Conservation (phyloP, 73 alveolate genomes). For the Stentor roeselii region DNA sequence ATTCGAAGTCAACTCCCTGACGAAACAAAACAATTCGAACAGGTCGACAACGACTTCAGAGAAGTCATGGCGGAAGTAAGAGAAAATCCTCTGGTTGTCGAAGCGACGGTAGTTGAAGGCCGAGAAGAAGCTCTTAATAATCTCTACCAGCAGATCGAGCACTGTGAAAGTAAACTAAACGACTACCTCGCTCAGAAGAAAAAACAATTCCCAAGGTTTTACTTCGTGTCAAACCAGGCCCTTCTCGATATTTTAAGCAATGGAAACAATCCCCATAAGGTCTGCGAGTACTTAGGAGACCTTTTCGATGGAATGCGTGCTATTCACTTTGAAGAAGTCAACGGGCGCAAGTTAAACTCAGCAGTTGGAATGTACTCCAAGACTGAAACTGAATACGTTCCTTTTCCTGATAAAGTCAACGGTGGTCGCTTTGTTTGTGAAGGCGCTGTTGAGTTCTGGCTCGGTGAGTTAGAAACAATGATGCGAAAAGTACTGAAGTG, state of each 20-base stretch:
- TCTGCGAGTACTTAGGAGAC: constrained; percentile 96
- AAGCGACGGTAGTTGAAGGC: constrained; percentile 73
- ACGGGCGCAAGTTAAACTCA: constrained; percentile 62
- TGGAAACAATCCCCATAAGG: constrained; percentile 97
- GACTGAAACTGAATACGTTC: constrained; percentile 84
- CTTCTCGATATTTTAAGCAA: constrained; percentile 97
- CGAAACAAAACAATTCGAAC: constrained; percentile 97
- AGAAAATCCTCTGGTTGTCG: constrained; percentile 52
- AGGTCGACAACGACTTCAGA: constrained; percentile 96
- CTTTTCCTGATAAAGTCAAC: constrained; percentile 61
- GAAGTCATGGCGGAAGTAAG: constrained; percentile 92
- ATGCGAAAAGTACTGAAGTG: constrained; percentile 89
- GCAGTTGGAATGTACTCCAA: constrained; percentile 51
- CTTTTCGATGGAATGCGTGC: constrained; percentile 98
- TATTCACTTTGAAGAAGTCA: constrained; percentile 77
- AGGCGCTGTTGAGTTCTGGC: constrained; percentile 98
- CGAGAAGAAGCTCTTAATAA: constrained; percentile 74
- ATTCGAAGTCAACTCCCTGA: constrained; percentile 98
- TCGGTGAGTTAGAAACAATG: constrained; percentile 84
- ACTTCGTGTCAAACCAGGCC: constrained; percentile 99
- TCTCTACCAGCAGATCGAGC: constrained; percentile 90
- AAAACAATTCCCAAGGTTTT: constrained; percentile 98
- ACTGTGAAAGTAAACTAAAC: constrained; percentile 97
- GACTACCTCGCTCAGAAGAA: constrained; percentile 95
- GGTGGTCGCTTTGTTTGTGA: constrained; percentile 66